Conservation (phyloP, 2,329 filamentous ascomycete species). For the Dothideomycetes sp. region DNA sequence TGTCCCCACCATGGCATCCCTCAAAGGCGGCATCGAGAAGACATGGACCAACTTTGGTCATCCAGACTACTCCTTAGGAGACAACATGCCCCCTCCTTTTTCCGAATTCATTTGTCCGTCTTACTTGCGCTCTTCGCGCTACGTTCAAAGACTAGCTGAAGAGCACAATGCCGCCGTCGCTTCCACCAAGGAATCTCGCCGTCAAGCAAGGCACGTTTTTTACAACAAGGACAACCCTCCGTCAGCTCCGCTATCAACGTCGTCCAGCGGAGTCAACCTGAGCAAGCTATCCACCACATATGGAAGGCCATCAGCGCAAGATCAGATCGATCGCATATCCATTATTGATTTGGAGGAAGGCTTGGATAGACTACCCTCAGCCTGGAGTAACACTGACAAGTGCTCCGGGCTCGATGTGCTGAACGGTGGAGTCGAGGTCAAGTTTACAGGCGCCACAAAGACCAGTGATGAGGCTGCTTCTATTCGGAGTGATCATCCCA, state of each 20-base stretch:
- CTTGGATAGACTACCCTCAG: slow-evolving; percentile 61
- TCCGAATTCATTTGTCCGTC: slow-evolving; percentile 67
- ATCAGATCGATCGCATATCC: slow-evolving; percentile 68
- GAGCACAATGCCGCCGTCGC: slow-evolving; percentile 48
- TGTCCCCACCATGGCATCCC: background rate
- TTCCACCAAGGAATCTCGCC: slow-evolving; percentile 11
- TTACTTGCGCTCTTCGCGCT: slow-evolving; percentile 68
- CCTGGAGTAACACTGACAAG: slow-evolving; percentile 75
- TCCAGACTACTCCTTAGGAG: background rate
- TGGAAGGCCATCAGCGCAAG: slow-evolving; percentile 62
- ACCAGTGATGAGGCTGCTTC: slow-evolving; percentile 65
- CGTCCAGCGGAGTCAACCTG: slow-evolving; percentile 46
- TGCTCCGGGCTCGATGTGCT: slow-evolving; percentile 62
- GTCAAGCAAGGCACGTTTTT: background rate
- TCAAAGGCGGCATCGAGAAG: background rate
- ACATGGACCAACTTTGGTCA: background rate
- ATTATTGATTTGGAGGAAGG: slow-evolving; percentile 40
- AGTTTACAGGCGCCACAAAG: slow-evolving; percentile 45
- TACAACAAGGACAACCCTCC: background rate
- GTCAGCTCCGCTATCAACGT: slow-evolving; percentile 36
- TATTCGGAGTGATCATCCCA: slow-evolving; percentile 72
- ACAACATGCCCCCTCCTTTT: slow-evolving; percentile 12
- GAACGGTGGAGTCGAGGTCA: slow-evolving; percentile 61
- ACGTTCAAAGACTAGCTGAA: slow-evolving; percentile 65
- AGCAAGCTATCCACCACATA: slow-evolving; percentile 50